These are phyloP conservation scores for Boletus reticuloceps DNA, from an alignment of 768 basidiomycete genomes.

Conservation along the genomic window DNA sequence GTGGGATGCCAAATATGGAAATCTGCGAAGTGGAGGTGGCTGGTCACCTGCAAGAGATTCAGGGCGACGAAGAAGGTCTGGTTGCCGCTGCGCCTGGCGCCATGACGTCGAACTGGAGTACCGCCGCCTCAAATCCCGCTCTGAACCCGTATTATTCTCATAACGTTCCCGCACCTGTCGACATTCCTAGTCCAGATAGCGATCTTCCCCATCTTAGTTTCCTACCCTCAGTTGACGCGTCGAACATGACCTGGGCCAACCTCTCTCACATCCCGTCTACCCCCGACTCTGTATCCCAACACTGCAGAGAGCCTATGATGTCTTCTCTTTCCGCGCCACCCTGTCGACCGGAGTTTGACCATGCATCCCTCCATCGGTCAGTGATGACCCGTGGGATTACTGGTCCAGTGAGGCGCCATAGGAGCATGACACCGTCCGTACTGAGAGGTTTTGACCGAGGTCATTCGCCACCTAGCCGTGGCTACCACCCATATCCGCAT, in stretches of 20 bases:
- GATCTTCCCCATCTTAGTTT: constrained; percentile 21
- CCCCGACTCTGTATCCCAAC: constrained; percentile 22
- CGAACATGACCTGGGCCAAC: constrained; percentile 25
- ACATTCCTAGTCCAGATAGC: constrained; percentile 17
- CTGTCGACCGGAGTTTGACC: constrained; percentile 66
- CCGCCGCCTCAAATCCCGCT: constrained; percentile 15
- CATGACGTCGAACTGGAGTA: constrained; percentile 16
- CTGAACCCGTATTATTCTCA: constrained; percentile 25
- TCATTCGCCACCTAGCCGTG: constrained; percentile 44
- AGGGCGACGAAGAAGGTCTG: constrained; percentile 58
- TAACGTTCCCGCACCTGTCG: constrained; percentile 9
- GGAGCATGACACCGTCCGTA: constrained; percentile 75
- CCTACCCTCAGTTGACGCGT: constrained; percentile 20
- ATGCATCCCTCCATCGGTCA: constrained; percentile 26
- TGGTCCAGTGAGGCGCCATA: constrained; percentile 67
- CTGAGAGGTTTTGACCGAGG: constrained; percentile 50
- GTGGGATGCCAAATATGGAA: constrained; percentile 43
- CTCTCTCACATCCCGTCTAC: constrained; percentile 14
- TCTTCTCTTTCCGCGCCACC: constrained; percentile 55
- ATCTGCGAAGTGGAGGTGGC: constrained; percentile 62
- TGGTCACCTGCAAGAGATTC: constrained; percentile 53
- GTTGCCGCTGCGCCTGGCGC: constrained; percentile 35
- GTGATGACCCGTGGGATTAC: constrained; percentile 32
- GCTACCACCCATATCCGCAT: constrained; percentile 56
- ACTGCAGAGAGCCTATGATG: constrained; percentile 47